These are phyloP conservation scores for Picea sitchensis DNA, from an alignment of 75 land plant species.

Conservation along the genomic window DNA sequence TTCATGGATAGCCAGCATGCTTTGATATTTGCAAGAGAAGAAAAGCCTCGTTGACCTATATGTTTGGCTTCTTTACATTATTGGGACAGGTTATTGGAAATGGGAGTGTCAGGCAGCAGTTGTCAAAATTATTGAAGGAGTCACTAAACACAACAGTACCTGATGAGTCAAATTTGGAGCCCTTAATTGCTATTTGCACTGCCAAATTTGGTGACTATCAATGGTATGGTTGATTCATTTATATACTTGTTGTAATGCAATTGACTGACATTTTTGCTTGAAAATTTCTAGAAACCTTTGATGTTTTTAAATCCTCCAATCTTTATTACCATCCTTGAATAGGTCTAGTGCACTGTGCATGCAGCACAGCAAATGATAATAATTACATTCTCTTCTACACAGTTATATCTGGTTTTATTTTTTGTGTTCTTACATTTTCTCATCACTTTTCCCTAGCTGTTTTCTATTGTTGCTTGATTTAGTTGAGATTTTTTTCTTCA, in stretches of 20 bases:
- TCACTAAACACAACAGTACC: constrained; percentile 56
- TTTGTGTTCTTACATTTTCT: neutral
- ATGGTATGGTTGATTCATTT: constrained; percentile 41
- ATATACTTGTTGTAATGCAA: neutral
- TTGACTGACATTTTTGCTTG: neutral
- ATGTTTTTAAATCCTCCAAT: neutral
- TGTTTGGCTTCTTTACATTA: neutral
- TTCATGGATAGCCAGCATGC: neutral
- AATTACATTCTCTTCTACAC: neutral
- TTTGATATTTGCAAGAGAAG: neutral
- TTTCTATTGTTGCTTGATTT: neutral
- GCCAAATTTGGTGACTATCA: constrained; percentile 88
- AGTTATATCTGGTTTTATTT: neutral
- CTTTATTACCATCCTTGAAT: neutral
- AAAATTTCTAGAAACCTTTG: neutral
- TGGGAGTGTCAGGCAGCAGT: constrained; percentile 58
- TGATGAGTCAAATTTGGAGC: constrained; percentile 46
- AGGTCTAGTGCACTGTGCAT: too few species aligned
- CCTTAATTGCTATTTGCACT: constrained; percentile 59
- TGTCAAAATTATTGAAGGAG: constrained; percentile 44
- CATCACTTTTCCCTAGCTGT: neutral
- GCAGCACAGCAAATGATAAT: neutral
- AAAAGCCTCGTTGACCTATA: neutral
- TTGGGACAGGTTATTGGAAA: constrained; percentile 23
- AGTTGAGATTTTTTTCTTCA: neutral